Base-by-base conservation (phyloP, 768 basidiomycete species). In the Pisolithus sp. region DNA sequence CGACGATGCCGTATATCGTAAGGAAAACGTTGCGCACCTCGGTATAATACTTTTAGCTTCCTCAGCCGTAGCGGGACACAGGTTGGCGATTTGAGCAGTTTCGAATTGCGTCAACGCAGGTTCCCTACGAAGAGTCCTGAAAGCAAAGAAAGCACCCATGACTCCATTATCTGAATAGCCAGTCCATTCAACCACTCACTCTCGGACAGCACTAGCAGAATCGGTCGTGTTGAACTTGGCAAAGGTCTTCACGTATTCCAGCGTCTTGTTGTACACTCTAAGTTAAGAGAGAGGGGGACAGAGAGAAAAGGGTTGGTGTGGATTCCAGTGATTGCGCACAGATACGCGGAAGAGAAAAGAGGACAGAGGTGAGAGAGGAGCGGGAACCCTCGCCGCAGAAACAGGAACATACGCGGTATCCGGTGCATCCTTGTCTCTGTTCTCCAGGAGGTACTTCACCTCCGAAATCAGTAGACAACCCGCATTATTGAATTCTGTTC, bases 21-120 rank as follows among this genome's bases (percentile, higher is more conserved):
- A 9, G 49, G 38, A 13, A 6, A 26, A 47, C 13, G 38, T 18
- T 72, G 10, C 18, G 48, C 13, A 86, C 92, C 91, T 94, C 7
- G 93, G 93, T 31, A 95, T 74, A 49, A 93, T 78, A 60, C 92
- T 92, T 73, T 93, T 94, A 24, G 92, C 87, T 68, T 95, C 93
- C 58, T 95, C 93, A 4, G 89, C 79, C 53, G 84, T 83, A 38
- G 83, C 88, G 13, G 93, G 93, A 62, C 89, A 92, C 50, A 95
- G 68, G 61, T 95, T 95, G 15, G 90, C 90, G 49, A 95, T 88
- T 64, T 95, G 93, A 2, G 92, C 91, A 4, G 88, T 88, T 73
- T 95, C 93, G 58, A 93, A 94, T 61, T 89, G 89, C 2, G 90
- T 90, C 37, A 95, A 65, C 2, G 82, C 82, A 0, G 84, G 80